phyloP scores from a whole-genome alignment of 2,329 filamentous ascomycete genomes.

The Sporothrix globosa region DNA sequence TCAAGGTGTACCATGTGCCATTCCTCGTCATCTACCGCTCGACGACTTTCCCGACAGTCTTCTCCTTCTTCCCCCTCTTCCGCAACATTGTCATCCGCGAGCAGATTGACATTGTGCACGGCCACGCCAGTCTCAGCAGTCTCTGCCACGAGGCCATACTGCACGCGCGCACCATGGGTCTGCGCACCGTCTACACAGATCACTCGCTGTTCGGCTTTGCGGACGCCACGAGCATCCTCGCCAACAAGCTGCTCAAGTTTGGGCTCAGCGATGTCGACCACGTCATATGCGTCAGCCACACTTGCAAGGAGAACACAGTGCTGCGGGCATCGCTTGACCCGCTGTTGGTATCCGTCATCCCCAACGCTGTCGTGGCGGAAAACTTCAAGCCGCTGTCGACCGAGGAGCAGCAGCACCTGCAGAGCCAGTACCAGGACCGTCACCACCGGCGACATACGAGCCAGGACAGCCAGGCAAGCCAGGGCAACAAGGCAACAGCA shows the following conservation, averaged over 20 bases:
- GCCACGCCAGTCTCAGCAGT: slow-evolving; percentile 91
- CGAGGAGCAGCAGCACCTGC: slow-evolving; percentile 42
- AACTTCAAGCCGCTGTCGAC: slow-evolving; percentile 79
- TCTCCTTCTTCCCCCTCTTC: slow-evolving; percentile 98
- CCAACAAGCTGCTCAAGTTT: slow-evolving; percentile 97
- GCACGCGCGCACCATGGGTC: slow-evolving; percentile 92
- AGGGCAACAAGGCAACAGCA: slow-evolving; percentile 4
- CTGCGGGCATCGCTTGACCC: slow-evolving; percentile 92
- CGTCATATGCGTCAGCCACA: slow-evolving; percentile 97
- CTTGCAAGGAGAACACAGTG: slow-evolving; percentile 98
- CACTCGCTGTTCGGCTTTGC: slow-evolving; percentile 97
- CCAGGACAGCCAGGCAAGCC: slow-evolving; percentile 22
- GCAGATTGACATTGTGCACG: slow-evolving; percentile 94
- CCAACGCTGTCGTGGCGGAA: slow-evolving; percentile 94
- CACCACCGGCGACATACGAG: slow-evolving; percentile 25
- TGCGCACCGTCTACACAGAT: slow-evolving; percentile 95
- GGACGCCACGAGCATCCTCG: slow-evolving; percentile 91
- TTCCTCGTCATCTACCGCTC: slow-evolving; percentile 95
- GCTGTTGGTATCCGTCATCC: slow-evolving; percentile 95
- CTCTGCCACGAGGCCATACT: slow-evolving; percentile 93
- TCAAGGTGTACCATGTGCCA: slow-evolving; percentile 97
- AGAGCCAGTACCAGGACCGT: slow-evolving; percentile 35
- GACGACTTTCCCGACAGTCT: slow-evolving; percentile 92
- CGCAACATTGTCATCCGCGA: slow-evolving; percentile 94
- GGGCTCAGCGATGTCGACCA: slow-evolving; percentile 95